Conservation (phyloP, 441 rosid genomes). For the Corymbia calophylla region DNA sequence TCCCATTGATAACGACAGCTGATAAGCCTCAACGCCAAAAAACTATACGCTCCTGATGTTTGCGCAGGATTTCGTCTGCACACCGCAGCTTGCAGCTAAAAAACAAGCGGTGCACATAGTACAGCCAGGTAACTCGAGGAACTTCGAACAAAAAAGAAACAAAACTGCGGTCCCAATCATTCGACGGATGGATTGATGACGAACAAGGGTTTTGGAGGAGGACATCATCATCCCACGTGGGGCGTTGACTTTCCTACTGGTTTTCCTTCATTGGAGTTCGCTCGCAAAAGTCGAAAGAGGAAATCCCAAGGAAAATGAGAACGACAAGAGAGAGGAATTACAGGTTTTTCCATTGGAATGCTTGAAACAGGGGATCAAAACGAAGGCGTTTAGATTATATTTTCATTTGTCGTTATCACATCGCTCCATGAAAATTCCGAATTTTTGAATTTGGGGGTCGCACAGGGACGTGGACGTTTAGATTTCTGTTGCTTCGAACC, state of each 20-base stretch:
- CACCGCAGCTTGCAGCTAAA: neutral
- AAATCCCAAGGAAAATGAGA: neutral
- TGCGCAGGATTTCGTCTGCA: neutral
- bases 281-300: neutral
- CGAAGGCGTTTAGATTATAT: neutral
- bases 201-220: neutral
- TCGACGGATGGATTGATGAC: neutral
- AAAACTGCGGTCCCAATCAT: neutral
- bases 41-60: neutral
- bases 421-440: neutral
- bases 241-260: neutral
- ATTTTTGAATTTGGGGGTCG: neutral
- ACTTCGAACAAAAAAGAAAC: neutral
- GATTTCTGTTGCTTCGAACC: neutral
- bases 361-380: neutral
- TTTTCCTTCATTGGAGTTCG: neutral
- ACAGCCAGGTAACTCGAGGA: neutral
- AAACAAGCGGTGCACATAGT: neutral
- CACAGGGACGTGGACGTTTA: neutral
- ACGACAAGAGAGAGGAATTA: neutral
- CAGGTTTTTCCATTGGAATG: neutral
- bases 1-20: conserved; percentile 29
- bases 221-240: neutral
- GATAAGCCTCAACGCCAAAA: neutral
- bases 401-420: neutral